Percentiles rank a stretch among this genome's conserved stretches.
Evolutionary conservation across 176 grass and related monocot species (phyloP).

Genomic region (Luzula sylvatica): DNA sequence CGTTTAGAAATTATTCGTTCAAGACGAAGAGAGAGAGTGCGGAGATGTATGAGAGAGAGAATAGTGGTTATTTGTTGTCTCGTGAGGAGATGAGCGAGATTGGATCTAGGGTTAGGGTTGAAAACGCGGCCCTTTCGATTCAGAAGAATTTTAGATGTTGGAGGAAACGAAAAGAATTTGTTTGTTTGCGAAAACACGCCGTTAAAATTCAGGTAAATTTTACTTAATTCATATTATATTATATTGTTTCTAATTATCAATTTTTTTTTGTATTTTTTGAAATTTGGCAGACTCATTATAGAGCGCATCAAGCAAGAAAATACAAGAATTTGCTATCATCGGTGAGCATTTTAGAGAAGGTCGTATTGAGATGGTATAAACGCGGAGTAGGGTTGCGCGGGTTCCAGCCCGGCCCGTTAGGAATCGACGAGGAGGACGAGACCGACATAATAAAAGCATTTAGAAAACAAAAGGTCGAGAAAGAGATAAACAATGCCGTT

Average conservation of each 20-base stretch:
- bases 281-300: conserved; percentile 52
- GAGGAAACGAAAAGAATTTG: conserved; percentile 64
- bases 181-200: conserved; percentile 37
- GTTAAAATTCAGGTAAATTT: conserved; percentile 79
- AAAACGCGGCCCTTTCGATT: conserved; percentile 80
- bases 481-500: conserved; percentile 54
- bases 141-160: conserved; percentile 85
- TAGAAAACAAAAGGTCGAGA: conserved; percentile 66
- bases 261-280: conserved; percentile 15
- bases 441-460: conserved; percentile 50
- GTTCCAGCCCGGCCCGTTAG: conserved; percentile 35
- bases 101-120: conserved; percentile 11
- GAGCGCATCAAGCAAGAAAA: conserved; percentile 71
- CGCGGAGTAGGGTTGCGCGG: conserved; percentile 56
- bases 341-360: conserved; percentile 68
- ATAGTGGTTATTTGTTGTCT: conserved; percentile 14
- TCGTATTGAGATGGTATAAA: conserved; percentile 53
- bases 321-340: conserved; percentile 40
- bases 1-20: conserved; percentile 60
- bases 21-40: conserved; percentile 41
- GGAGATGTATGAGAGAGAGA: conserved; percentile 25
- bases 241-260: no score
- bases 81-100: conserved; percentile 21
- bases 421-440: conserved; percentile 44
- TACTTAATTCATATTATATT: background rate